Conservation (phyloP, 202 grass and related monocot genomes). For the Cymbopogon flexuosus region DNA sequence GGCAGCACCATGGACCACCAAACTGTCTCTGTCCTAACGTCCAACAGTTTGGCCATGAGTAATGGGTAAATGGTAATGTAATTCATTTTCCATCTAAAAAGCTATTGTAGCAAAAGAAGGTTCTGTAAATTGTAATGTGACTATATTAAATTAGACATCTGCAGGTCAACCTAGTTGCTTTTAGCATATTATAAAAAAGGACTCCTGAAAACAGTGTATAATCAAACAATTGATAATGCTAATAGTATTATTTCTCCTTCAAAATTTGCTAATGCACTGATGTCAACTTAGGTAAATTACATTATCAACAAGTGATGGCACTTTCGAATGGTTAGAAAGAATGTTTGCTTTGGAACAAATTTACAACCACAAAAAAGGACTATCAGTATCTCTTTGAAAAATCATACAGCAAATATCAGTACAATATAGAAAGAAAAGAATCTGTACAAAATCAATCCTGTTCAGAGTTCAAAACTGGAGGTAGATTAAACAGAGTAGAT, state of each 20-base stretch:
- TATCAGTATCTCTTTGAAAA: conserved; percentile 13
- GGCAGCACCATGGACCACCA: background rate
- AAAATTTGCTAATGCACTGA: background rate
- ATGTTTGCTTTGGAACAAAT: background rate
- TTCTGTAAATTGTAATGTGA: background rate
- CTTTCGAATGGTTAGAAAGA: background rate
- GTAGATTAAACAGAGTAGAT: conserved; percentile 43
- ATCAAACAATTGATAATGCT: background rate
- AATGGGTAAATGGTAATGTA: background rate
- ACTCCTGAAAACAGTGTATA: background rate
- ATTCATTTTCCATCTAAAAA: background rate
- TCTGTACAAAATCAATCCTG: conserved; percentile 30
- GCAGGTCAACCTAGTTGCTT: background rate
- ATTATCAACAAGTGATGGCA: background rate
- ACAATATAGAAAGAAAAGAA: conserved; percentile 8
- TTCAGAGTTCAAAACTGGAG: conserved; percentile 22
- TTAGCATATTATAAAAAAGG: background rate
- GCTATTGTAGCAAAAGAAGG: background rate
- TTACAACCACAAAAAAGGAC: background rate
- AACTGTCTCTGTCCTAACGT: background rate
- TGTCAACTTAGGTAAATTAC: background rate
- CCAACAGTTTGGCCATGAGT: background rate
- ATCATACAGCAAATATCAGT: background rate
- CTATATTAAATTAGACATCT: background rate
- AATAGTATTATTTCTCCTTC: background rate